Base-by-base conservation (phyloP, 495 filamentous ascomycete genomes). In the Tuber aestivum region DNA sequence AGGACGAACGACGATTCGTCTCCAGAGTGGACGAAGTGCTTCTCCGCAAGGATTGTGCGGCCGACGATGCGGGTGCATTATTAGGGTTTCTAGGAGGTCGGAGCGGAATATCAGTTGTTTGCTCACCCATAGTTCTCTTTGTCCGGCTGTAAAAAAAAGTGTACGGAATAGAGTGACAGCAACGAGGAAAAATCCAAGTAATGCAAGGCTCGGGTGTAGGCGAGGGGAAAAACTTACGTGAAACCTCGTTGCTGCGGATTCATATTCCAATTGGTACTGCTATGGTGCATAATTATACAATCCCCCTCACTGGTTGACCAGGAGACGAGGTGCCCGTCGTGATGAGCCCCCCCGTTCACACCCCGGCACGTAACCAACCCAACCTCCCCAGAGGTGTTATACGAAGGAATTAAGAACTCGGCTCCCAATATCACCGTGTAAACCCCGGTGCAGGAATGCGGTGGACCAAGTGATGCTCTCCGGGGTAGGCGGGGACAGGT, bases 341-440 rank as follows among this genome's bases (percentile, higher is more conserved):
- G 75, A 78, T 72, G 76, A 79, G 78, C 73, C 77, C 72, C 78
- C 76, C 78, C 76, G 61, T 77, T 73, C 72, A 70, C 27, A 56
- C 75, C 65, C 35, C 32, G 71, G 77, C 76, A 77, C 74, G 50
- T 75, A 78, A 78, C 41, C 44, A 40, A 48, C 72, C 27, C 75
- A 73, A 73, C 56, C 70, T 56, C 76, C 44, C 40, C 27, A 61
- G 42, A 73, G 61, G 48, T 68, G 32, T 12, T 37, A 68, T 35
- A 7, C 23, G 44, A 72, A 41, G 68, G 48, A 74, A 41, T 44
- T 27, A 23, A 69, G 56, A 73, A 48, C 38, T 61, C 38, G 32
- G 5, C 45, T 37, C 38, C 61, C 0, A 37, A 73, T 37, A 56
- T 5, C n/a, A 73, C 27, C 45, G 72, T 61, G 32, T 40, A 61